Evolutionary conservation across 1,284 basidiomycete genomes (phyloP).

Genomic region (Takashimella koratensis): DNA sequence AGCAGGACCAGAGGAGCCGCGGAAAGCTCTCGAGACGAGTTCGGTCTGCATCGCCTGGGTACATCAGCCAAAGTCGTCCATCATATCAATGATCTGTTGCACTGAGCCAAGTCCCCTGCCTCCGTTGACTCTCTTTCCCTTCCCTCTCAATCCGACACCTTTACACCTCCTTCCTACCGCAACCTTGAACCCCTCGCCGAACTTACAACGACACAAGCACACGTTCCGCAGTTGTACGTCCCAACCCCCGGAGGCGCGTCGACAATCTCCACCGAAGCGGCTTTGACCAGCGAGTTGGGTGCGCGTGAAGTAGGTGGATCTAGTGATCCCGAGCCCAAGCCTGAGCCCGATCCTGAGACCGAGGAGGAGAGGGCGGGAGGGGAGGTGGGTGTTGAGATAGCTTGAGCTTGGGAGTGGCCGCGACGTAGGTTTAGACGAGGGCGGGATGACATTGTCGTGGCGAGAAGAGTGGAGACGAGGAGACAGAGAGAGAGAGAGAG

Average conservation of each 20-base stretch:
- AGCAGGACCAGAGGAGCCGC: slow-evolving; percentile 43
- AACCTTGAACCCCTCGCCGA: not conserved
- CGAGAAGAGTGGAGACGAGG: not conserved
- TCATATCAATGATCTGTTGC: too few species aligned
- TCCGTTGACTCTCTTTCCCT: not conserved
- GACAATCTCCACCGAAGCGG: not conserved
- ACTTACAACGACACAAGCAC: not conserved
- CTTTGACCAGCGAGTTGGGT: not conserved
- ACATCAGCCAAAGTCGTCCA: too few species aligned
- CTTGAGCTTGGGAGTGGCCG: too few species aligned
- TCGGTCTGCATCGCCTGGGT: slow-evolving; percentile 47
- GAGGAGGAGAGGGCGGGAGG: not conserved
- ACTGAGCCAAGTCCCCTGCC: too few species aligned
- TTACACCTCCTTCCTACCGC: not conserved
- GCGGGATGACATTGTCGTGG: too few species aligned
- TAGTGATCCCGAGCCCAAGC: too few species aligned
- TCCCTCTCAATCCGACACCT: not conserved
- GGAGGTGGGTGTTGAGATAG: too few species aligned
- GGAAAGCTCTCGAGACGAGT: slow-evolving; percentile 47
- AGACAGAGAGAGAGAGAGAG: not conserved
- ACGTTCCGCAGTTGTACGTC: not conserved
- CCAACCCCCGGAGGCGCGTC: not conserved
- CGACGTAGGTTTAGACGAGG: too few species aligned
- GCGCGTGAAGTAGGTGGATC: too few species aligned
- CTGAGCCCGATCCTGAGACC: not conserved